Percentiles rank a stretch among this genome's conserved stretches.
Conservation (phyloP, 2,329 filamentous ascomycete genomes). For the Fusarium globosum region DNA sequence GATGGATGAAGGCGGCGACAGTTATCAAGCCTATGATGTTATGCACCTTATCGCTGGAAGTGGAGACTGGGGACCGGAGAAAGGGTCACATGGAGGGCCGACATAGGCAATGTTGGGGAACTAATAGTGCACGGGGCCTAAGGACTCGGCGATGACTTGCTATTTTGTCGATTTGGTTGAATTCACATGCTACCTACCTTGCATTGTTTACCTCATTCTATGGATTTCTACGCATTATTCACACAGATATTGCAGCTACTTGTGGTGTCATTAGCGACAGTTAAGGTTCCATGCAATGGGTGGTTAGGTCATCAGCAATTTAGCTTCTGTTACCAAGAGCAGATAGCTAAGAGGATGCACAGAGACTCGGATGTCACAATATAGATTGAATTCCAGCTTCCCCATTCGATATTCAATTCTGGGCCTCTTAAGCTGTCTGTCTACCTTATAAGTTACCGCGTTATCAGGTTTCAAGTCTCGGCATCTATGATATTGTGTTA, state of each 20-base stretch:
- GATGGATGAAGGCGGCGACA: slow-evolving; percentile 29
- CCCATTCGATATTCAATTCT: neutral
- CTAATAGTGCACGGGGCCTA: slow-evolving; percentile 24
- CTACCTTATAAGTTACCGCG: neutral
- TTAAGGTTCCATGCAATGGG: neutral
- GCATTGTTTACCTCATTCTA: neutral
- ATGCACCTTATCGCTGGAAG: slow-evolving; percentile 41
- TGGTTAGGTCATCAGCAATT: neutral
- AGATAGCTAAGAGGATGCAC: neutral
- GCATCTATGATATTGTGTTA: neutral
- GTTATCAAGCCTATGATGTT: slow-evolving; percentile 45
- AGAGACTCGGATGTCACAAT: neutral
- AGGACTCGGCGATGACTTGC: slow-evolving; percentile 3
- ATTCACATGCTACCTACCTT: slow-evolving; percentile 3
- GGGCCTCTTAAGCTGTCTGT: neutral
- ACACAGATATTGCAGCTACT: neutral
- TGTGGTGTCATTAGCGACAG: neutral
- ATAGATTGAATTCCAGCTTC: neutral
- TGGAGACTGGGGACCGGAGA: slow-evolving; percentile 30
- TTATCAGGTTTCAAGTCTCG: neutral
- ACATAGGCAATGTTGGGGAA: slow-evolving; percentile 23
- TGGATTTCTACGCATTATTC: neutral
- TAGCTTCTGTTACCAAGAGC: neutral
- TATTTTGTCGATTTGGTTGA: neutral
- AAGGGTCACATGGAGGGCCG: slow-evolving; percentile 34